Conservation (phyloP, 73 alveolate genomes). For the Paraurostyla sp. region DNA sequence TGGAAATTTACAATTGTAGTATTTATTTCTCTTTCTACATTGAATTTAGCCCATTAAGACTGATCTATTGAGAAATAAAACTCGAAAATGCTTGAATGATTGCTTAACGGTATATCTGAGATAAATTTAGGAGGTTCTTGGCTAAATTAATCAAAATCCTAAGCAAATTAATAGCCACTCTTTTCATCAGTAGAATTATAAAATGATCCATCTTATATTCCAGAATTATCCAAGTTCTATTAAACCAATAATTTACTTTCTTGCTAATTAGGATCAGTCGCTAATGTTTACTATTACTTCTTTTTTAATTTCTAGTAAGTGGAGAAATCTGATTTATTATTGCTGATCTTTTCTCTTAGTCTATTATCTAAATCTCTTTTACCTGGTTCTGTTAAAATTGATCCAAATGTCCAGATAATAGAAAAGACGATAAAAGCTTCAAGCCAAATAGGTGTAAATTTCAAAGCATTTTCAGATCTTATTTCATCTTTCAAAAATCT, state of each 20-base stretch:
- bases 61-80: conserved; percentile 26
- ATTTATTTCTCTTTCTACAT: conserved; percentile 52
- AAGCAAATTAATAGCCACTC: not conserved
- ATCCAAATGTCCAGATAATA: conserved; percentile 98
- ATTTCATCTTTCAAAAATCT: conserved; percentile 49
- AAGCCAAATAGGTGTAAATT: conserved; percentile 70
- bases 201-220: not conserved
- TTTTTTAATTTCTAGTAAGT: conserved; percentile 75
- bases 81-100: conserved; percentile 5
- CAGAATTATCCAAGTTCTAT: not conserved
- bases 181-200: not conserved
- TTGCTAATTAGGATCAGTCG: not conserved
- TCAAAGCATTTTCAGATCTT: conserved; percentile 61
- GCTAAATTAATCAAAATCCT: not conserved
- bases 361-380: conserved; percentile 61
- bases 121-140: not conserved
- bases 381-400: conserved; percentile 58
- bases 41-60: conserved; percentile 45
- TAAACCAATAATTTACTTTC: not conserved
- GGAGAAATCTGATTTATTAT: not conserved
- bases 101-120: not conserved
- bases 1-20: conserved; percentile 19
- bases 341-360: conserved; percentile 31
- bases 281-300: conserved; percentile 69
- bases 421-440: conserved; percentile 95